Percentiles rank a stretch among this genome's conserved stretches.
Conservation (phyloP, 75 land plant genomes). For the Isoetes taiwanensis region DNA sequence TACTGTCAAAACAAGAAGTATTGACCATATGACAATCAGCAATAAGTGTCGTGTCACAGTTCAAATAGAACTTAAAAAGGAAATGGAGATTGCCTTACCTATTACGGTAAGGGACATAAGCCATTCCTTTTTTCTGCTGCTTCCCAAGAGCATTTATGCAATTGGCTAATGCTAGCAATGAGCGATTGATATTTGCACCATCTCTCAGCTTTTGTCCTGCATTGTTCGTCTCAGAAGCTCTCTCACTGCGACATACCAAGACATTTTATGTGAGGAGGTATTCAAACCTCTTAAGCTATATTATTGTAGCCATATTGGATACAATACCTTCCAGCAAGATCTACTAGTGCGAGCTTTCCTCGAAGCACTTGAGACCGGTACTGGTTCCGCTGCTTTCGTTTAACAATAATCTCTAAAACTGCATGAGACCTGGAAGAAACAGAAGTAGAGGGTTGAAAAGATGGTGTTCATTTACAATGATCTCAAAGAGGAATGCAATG, state of each 20-base stretch:
- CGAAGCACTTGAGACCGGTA: conserved; percentile 51
- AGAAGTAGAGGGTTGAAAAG: too few relatives aligned
- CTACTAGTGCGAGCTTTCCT: conserved; percentile 91
- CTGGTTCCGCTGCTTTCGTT: conserved; percentile 54
- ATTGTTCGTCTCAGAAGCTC: conserved; percentile 6
- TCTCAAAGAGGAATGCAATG: not conserved
- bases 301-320: too few relatives aligned
- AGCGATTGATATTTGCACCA: conserved; percentile 66
- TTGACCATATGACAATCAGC: not conserved
- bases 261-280: too few relatives aligned
- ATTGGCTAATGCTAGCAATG: conserved; percentile 24
- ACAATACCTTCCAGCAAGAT: conserved; percentile 99
- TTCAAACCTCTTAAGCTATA: too few relatives aligned
- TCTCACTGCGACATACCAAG: not conserved
- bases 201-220: conserved; percentile 7
- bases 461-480: too few relatives aligned
- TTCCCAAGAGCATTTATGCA: conserved; percentile 6
- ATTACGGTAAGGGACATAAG: conserved; percentile 96
- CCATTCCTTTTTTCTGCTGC: conserved; percentile 8
- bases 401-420: conserved; percentile 81
- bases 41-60: conserved; percentile 7
- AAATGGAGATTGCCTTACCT: conserved; percentile 49
- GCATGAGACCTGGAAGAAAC: conserved; percentile 98
- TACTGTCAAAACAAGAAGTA: conserved; percentile 36
- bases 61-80: too few relatives aligned